Conservation (phyloP, 2,329 filamentous ascomycete species). For the Escovopsis sp. region DNA sequence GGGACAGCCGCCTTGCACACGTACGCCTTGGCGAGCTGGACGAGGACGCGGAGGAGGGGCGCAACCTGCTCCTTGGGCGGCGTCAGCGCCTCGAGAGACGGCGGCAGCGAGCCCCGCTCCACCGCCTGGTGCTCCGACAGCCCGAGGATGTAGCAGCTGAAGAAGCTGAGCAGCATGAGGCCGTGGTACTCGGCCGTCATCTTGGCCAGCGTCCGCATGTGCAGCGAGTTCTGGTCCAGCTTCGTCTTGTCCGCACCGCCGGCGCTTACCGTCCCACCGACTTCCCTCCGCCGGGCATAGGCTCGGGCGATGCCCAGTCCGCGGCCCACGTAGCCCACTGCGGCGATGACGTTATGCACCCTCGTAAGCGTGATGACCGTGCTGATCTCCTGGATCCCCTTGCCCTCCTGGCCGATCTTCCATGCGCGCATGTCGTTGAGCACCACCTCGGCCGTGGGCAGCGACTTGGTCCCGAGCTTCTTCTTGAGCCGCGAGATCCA, state of each 20-base stretch:
- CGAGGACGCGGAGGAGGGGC: constrained; percentile 39
- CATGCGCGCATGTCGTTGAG: constrained; percentile 46
- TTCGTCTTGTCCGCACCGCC: constrained; percentile 25
- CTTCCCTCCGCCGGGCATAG: constrained; percentile 40
- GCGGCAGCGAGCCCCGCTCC: constrained; percentile 2
- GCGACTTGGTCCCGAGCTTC: constrained; percentile 53
- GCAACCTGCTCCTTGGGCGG: constrained; percentile 17
- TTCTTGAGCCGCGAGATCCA: constrained; percentile 54
- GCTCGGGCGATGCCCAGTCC: constrained; percentile 41
- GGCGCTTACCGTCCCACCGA: constrained; percentile 15
- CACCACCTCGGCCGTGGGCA: constrained; percentile 60
- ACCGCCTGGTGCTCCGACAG: constrained; percentile 28
- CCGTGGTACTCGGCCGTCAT: constrained; percentile 40
- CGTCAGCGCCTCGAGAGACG: constrained; percentile 15
- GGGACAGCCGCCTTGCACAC: constrained; percentile 34
- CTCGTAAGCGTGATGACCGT: constrained; percentile 54
- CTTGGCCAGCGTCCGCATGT: constrained; percentile 42
- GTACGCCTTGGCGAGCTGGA: constrained; percentile 44
- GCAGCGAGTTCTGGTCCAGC: constrained; percentile 36
- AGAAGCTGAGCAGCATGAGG: constrained; percentile 39
- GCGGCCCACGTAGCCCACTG: constrained; percentile 37
- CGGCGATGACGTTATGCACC: constrained; percentile 38
- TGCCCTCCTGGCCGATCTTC: constrained; percentile 50
- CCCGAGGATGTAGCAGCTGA: constrained; percentile 38
- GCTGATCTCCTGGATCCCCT: constrained; percentile 52